Evolutionary conservation across 768 basidiomycete species (phyloP), one percentile per base, ranked within the genome.

Genomic region (Tricholoma bakamatsutake): DNA sequence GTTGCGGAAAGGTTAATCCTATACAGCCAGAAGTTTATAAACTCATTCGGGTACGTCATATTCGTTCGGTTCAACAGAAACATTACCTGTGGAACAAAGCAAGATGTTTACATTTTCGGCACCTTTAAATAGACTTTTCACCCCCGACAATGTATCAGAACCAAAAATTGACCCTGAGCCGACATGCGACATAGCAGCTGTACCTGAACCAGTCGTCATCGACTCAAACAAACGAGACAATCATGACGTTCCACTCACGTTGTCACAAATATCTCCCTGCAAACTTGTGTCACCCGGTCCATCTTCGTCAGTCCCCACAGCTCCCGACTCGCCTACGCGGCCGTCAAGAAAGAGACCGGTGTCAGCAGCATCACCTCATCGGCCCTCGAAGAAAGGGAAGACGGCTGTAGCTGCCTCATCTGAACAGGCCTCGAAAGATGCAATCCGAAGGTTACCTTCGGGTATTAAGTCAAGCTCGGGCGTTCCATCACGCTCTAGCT

Each of bases 201-300:
- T 48, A 49, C 55, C 52, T 24, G 52, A 43, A 18, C 52, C 50
- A 47, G 56, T 57, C 35, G 28, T 50, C 43, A 40, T 55, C 42
- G 53, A 48, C n/a, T 27, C 43, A 27, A 33, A 50, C 31, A 53
- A 63, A 48, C 54, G 9, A 33, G 21, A 34, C 30, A 47, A 37
- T 48, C 0, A 54, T 49, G 55, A 62, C 56, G 52, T 51, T 42
- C 69, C 68, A 31, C 63, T 82, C 39, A 79, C 77, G 47, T 45
- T 80, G 58, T 81, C 80, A 39, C 78, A 82, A 62, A 69, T 82
- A 60, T 83, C 82, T 5, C 80, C 80, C 57, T 64, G 55, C 53
- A 72, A 70, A 49, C 35, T 24, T 49, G 56, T 52, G 39, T 37
- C 58, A 50, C 28, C 57, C 42, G 47, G 39, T 12, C 59, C 59